Conservation (phyloP, 75 land plant genomes). For the Pseudotsuga menziesii region DNA sequence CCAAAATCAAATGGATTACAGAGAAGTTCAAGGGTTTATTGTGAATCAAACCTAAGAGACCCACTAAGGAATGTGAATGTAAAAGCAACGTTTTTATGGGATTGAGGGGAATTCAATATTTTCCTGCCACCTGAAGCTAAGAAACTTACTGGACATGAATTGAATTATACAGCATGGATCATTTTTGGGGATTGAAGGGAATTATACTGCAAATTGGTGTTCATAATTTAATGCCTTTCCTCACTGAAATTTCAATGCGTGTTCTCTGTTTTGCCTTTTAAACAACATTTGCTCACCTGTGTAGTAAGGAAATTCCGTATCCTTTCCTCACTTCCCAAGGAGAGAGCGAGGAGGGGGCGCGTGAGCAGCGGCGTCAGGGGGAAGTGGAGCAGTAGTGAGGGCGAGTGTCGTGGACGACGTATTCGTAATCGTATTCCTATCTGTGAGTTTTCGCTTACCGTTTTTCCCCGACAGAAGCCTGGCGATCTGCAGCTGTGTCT, state of each 20-base stretch:
- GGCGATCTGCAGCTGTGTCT: conserved; percentile 68
- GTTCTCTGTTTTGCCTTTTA: not conserved
- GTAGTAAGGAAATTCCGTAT: not conserved
- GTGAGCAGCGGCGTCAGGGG: conserved; percentile 7
- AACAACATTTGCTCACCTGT: conserved; percentile 10
- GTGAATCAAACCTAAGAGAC: no score
- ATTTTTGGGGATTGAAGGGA: not conserved
- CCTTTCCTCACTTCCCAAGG: not conserved
- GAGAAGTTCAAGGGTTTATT: no score
- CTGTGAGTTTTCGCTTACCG: conserved; percentile 11
- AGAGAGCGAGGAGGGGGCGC: conserved; percentile 7
- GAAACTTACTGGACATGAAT: not conserved
- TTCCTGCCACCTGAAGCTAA: not conserved
- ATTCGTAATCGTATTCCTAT: not conserved
- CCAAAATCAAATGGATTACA: no score
- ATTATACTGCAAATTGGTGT: not conserved
- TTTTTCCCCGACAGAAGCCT: conserved; percentile 31
- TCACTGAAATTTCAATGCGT: not conserved
- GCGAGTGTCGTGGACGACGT: not conserved
- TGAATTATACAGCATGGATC: not conserved
- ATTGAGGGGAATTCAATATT: not conserved
- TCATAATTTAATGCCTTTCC: not conserved
- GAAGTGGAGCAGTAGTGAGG: not conserved
- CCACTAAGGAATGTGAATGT: no score
- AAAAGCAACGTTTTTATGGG: no score